These are phyloP conservation scores for Gnomoniopsis smithogilvyi DNA, from an alignment of 2,329 filamentous ascomycete genomes.

Conservation along the genomic window DNA sequence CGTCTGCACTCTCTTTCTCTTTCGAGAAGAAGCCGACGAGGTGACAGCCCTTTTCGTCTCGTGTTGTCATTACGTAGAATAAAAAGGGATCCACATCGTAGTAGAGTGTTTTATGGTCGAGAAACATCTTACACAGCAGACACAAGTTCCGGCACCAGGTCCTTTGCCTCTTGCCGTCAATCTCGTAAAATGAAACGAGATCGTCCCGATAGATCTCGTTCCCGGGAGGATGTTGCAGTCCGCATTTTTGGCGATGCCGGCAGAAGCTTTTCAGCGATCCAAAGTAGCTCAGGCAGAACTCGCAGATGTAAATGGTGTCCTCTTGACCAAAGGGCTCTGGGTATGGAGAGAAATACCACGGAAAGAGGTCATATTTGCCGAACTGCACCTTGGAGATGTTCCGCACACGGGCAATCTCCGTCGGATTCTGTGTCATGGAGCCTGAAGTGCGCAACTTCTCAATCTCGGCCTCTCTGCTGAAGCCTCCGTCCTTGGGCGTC, in stretches of 20 bases:
- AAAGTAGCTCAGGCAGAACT: conserved; percentile 93
- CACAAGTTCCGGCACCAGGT: conserved; percentile 98
- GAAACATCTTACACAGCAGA: conserved; percentile 89
- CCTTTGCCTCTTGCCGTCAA: conserved; percentile 88
- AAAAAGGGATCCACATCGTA: conserved; percentile 99
- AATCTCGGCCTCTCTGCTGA: conserved; percentile 85
- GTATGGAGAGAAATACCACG: conserved; percentile 99
- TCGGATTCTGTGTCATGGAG: conserved; percentile 98
- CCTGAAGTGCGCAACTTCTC: conserved; percentile 92
- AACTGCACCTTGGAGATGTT: conserved; percentile 95
- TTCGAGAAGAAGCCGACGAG: conserved; percentile 99
- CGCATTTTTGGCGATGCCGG: conserved; percentile 86
- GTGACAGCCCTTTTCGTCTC: conserved; percentile 86
- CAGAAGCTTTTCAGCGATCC: conserved; percentile 78
- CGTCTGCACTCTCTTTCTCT: conserved; percentile 94
- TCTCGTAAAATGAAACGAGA: conserved; percentile 93
- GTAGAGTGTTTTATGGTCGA: conserved; percentile 97
- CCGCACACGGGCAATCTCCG: conserved; percentile 91
- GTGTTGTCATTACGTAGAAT: conserved; percentile 95
- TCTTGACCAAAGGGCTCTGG: conserved; percentile 83
- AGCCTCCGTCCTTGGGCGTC: conserved; percentile 43
- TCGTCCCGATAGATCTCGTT: conserved; percentile 98
- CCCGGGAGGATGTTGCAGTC: conserved; percentile 85
- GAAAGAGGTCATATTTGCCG: conserved; percentile 85
- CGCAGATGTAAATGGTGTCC: conserved; percentile 93